Evolutionary conservation across 176 grass and related monocot species (phyloP).

Genomic region (Alloteropsis semialata): DNA sequence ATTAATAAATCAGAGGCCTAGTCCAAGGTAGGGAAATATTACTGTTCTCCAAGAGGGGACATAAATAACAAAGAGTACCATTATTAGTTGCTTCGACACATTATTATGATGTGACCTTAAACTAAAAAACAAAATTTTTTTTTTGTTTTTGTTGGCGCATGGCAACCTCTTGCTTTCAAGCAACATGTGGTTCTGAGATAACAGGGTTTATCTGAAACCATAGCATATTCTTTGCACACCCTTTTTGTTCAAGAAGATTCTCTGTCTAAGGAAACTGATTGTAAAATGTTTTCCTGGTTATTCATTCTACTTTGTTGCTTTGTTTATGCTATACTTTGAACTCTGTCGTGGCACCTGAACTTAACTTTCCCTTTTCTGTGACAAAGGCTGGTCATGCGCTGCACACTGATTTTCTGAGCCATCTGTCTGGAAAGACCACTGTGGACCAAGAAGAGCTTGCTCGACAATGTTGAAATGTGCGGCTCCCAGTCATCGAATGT

Average conservation of each 20-base stretch:
- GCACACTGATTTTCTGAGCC: conserved; percentile 47
- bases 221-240: conserved; percentile 34
- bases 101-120: conserved; percentile 42
- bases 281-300: not conserved
- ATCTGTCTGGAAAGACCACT: conserved; percentile 22
- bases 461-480: not conserved
- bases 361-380: conserved; percentile 12
- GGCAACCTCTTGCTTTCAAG: conserved; percentile 28
- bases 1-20: not conserved
- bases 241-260: conserved; percentile 17
- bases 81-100: conserved; percentile 25
- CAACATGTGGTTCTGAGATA: conserved; percentile 30
- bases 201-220: conserved; percentile 33
- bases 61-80: conserved; percentile 16
- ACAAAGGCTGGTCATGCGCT: conserved; percentile 60
- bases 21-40: conserved; percentile 35
- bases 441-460: conserved; percentile 19
- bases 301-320: not conserved
- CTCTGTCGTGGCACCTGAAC: not conserved
- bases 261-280: not conserved
- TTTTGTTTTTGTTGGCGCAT: not conserved
- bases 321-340: not conserved
- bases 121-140: not conserved
- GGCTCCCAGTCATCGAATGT: not conserved
- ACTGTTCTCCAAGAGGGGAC: conserved; percentile 4